Evolutionary conservation across 495 filamentous ascomycete genomes (phyloP), one percentile per base, ranked within the genome.

Genomic region (Delitschia confertaspora): DNA sequence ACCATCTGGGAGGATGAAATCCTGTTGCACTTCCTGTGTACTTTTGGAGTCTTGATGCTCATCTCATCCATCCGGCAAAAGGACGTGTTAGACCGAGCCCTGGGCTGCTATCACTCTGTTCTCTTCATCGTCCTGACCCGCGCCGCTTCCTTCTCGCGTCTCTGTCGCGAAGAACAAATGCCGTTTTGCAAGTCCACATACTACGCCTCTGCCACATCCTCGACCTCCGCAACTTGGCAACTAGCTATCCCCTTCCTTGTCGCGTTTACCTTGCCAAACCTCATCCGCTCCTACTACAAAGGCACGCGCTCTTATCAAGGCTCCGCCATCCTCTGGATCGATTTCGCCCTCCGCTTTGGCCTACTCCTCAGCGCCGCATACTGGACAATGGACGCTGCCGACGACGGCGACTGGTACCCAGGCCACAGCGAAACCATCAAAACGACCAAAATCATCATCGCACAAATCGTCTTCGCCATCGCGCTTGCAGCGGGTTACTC

Each of bases 1-100:
- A 96, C 89, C 4, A 94, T 99, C 49, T 96, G 93, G 93, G 91
- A 99, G 66, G 93, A 96, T 53, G 83, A 87, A 13, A 94, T 93
- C 33, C 70, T 93, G n/a, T 66, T 88, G 2, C 93, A 89, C 67
- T 88, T 95, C 68, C 75, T 95, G 41, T 74, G 76, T 3, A 93
- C 88, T 0, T 95, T 95, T 62, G 89, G 85, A 20, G 63, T 85
- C 16, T 67, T 77, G 26, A 73, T 76, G 23, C 71, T 83, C n/a
- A 58, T 83, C 3, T 76, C 80, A 4, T 87, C 88, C 6, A 72
- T 89, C 53, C 75, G 84, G 18, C 76, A 82, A 47, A 69, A 74
- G 23, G 64, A 71, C 8, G 58, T 68, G 7, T 60, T 68, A 2
- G 82, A 89, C 54, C 75, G 83, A 38, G 71, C 78, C 20, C 56